These are phyloP conservation scores for Penicillium sp. DNA, from an alignment of 2,329 filamentous ascomycete species.

Conservation along the genomic window DNA sequence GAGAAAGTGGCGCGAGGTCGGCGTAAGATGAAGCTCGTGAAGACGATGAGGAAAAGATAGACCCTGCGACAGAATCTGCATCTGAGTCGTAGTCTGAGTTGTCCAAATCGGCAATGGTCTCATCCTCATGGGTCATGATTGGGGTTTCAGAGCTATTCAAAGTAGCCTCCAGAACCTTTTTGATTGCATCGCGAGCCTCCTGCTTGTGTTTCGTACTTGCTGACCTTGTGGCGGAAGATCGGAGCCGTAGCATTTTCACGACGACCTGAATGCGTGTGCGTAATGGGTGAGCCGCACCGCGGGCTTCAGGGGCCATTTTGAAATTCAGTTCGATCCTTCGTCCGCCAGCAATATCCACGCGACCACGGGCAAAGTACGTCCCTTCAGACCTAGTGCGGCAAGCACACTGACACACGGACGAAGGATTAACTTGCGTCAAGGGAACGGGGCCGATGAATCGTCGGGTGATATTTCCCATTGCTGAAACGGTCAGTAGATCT, in stretches of 20 bases:
- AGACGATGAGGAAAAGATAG: neutral
- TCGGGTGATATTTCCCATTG: neutral
- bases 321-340: conserved; percentile 17
- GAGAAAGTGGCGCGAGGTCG: neutral
- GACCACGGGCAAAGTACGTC: neutral
- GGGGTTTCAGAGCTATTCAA: neutral
- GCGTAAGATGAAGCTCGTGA: neutral
- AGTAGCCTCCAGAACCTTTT: conserved; percentile 27
- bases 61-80: neutral
- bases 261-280: conserved; percentile 18
- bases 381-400: neutral
- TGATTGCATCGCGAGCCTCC: conserved; percentile 25
- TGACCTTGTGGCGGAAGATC: conserved; percentile 13
- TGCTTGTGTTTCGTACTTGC: neutral
- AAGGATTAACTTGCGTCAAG: neutral
- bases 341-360: conserved; percentile 5
- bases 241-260: conserved; percentile 19
- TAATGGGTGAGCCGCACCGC: conserved; percentile 5
- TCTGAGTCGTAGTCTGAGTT: neutral
- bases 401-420: neutral
- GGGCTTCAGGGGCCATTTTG: conserved; percentile 8
- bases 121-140: neutral
- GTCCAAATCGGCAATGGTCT: neutral
- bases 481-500: neutral
- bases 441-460: neutral